phyloP scores from a whole-genome alignment of 2,329 filamentous ascomycete genomes.

The Sporothrix humicola region DNA sequence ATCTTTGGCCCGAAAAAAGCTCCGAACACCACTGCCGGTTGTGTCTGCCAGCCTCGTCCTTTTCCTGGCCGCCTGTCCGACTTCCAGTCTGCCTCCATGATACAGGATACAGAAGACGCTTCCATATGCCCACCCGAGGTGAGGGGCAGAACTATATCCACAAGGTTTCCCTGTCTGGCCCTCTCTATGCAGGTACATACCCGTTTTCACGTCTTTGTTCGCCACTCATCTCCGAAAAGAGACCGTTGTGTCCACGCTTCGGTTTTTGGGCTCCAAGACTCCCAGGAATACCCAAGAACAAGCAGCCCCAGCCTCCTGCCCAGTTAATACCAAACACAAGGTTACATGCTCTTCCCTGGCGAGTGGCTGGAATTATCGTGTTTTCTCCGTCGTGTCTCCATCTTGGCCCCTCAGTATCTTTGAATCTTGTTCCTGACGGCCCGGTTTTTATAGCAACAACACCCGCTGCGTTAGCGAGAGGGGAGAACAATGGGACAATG shows the following conservation, averaged over 20 bases:
- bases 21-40: not conserved
- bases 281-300: not conserved
- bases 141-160: not conserved
- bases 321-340: not conserved
- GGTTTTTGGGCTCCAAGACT: not conserved
- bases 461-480: not conserved
- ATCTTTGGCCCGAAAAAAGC: not conserved
- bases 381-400: not conserved
- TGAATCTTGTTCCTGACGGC: not conserved
- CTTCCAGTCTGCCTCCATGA: too few relatives aligned
- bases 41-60: not conserved
- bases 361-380: not conserved
- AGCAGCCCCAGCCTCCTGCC: not conserved
- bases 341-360: not conserved
- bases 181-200: not conserved
- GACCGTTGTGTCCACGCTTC: not conserved
- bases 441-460: not conserved
- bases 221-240: slow-evolving; percentile 15
- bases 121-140: not conserved
- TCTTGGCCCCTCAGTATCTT: too few relatives aligned
- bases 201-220: not conserved
- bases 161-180: not conserved
- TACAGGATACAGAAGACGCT: not conserved
- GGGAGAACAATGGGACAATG: not conserved
- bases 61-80: not conserved